Percentiles rank a stretch among this genome's conserved stretches.
These are phyloP conservation scores for Colletotrichum simmondsii DNA, from an alignment of 2,329 filamentous ascomycete species.

Conservation along the genomic window DNA sequence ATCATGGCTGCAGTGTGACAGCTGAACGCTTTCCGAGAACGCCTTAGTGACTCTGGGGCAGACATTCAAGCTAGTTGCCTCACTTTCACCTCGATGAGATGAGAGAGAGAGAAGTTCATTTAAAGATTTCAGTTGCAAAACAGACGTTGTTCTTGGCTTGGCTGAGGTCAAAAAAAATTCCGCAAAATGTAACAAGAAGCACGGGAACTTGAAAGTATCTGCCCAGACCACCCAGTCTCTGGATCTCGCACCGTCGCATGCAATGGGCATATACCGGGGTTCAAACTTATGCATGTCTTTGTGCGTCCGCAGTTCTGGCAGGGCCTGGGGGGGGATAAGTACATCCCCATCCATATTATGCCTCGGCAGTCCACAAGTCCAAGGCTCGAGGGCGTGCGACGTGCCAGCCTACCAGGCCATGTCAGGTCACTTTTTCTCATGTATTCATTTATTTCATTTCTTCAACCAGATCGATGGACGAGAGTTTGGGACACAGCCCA, in stretches of 20 bases:
- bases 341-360: not conserved
- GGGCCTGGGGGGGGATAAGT: not conserved
- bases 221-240: not conserved
- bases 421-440: not conserved
- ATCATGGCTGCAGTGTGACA: slow-evolving; percentile 3
- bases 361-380: slow-evolving; percentile 2
- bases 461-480: not conserved
- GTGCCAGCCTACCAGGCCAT: too few relatives aligned
- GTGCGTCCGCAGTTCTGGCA: not conserved
- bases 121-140: not conserved
- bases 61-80: not conserved
- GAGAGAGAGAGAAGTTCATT: not conserved
- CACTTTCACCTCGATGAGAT: not conserved
- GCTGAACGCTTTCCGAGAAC: not conserved
- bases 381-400: too few relatives aligned
- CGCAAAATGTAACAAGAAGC: not conserved
- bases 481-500: not conserved
- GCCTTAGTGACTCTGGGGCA: not conserved
- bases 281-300: slow-evolving; percentile 12
- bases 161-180: not conserved
- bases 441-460: not conserved
- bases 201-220: not conserved
- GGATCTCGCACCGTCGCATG: not conserved
- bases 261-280: not conserved
- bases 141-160: not conserved